Conservation (phyloP, 345 rosid species). For the Lepidium africanum region DNA sequence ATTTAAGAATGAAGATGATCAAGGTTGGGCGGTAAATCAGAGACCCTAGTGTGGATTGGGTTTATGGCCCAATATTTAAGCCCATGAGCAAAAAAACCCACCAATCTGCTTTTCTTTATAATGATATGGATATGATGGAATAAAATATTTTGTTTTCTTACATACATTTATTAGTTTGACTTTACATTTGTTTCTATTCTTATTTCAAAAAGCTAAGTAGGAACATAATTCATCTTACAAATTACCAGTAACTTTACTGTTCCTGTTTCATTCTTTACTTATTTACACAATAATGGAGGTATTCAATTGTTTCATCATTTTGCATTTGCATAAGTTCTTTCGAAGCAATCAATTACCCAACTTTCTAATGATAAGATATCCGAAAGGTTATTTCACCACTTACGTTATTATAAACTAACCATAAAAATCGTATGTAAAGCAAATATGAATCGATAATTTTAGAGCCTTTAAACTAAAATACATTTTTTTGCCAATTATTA, state of each 20-base stretch:
- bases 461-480: too few species aligned
- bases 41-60: background rate
- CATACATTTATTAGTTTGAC: conserved; percentile 2
- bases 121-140: too few species aligned
- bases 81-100: background rate
- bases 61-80: background rate
- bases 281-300: background rate
- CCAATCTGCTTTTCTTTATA: too few species aligned
- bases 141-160: too few species aligned
- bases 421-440: too few species aligned
- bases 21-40: background rate
- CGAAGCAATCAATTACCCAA: background rate
- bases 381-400: background rate
- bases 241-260: background rate
- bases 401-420: too few species aligned
- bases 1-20: background rate
- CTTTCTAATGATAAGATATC: background rate
- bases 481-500: too few species aligned
- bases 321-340: background rate
- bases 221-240: background rate
- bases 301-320: conserved; percentile 9
- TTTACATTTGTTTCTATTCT: background rate
- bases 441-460: too few species aligned
- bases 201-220: background rate
- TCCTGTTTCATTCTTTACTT: background rate